Percentiles rank a stretch among this genome's conserved stretches.
phyloP scores from a whole-genome alignment of 2,329 filamentous ascomycete genomes.

The Grosmannia huntii region DNA sequence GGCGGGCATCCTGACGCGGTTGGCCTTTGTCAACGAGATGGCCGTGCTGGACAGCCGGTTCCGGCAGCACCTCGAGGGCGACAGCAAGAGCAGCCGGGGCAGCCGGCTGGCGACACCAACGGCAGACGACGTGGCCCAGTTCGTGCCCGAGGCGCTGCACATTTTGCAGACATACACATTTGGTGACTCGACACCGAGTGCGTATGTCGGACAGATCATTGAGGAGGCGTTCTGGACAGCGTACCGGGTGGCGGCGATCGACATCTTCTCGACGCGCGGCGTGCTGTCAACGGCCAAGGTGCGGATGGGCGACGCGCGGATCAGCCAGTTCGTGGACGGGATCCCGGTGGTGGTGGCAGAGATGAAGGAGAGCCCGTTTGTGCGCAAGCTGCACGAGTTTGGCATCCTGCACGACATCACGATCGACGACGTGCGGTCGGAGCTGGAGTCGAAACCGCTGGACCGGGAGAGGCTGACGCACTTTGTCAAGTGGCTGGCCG shows the following conservation, averaged over 20 bases:
- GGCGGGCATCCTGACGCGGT: slow-evolving; percentile 76
- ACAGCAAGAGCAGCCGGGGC: background rate
- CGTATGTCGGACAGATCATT: slow-evolving; percentile 70
- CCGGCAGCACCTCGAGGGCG: slow-evolving; percentile 20
- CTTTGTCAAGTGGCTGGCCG: slow-evolving; percentile 74
- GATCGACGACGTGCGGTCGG: slow-evolving; percentile 69
- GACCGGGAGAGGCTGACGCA: slow-evolving; percentile 64
- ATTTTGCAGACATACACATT: slow-evolving; percentile 81
- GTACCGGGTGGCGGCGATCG: slow-evolving; percentile 68
- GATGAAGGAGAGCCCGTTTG: slow-evolving; percentile 60
- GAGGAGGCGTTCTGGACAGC: slow-evolving; percentile 96
- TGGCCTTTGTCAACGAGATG: slow-evolving; percentile 87
- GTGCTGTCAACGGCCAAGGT: slow-evolving; percentile 76
- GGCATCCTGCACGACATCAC: slow-evolving; percentile 82
- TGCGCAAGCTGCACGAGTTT: slow-evolving; percentile 69
- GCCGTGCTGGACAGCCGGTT: slow-evolving; percentile 53
- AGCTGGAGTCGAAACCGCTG: slow-evolving; percentile 72
- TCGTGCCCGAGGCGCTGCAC: slow-evolving; percentile 70
- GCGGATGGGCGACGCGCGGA: slow-evolving; percentile 56
- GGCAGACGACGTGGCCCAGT: slow-evolving; percentile 49
- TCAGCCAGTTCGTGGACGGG: slow-evolving; percentile 65
- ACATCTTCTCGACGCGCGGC: slow-evolving; percentile 78
- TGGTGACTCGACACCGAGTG: slow-evolving; percentile 77
- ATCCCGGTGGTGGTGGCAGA: slow-evolving; percentile 77
- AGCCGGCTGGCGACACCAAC: slow-evolving; percentile 17